Base-by-base conservation (phyloP, 1,139 yeast genomes). In the Komagataea norvegica region DNA sequence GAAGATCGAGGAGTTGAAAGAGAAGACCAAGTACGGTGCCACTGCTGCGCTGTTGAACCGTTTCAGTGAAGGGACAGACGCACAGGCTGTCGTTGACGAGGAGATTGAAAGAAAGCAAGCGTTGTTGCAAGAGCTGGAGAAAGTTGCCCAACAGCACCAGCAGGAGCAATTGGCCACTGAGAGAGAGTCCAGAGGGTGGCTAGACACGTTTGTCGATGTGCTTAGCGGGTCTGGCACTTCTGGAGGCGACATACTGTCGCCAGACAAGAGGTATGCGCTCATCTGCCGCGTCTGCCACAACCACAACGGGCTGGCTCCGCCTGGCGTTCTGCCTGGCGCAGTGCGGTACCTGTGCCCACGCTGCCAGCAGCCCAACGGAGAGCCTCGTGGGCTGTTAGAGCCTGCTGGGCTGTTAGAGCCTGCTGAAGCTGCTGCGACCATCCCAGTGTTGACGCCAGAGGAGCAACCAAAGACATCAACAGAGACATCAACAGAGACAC, bases 221-320 rank as follows among this genome's bases (percentile, higher is more conserved):
- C 59, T 87, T 18, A 67, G 84, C 11, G 95, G 95, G 3, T 76
- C 80, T 10, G 33, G 33, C 11, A 16, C 7, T 6, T 20, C 31
- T 16, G n/a, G 22, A n/a, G 30, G 36, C 9, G 89, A 83, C 52
- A 84, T 79, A 52, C 64, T 70, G 44, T 76, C 78, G 42, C 72
- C 87, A 0, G 68, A 76, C 38, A 65, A 66, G 41, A 62, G 95
- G 33, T 83, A 70, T 55, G 95, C 95, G 0, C 67, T 86, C 49
- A 82, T 86, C 15, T 86, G 95, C 55, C 48, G 55, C 20, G 64
- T 69, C 14, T 86, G 95, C 54, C 66, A 61, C 31, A 64, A 68
- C 20, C 95, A 86, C 59, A 86, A 86, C 54, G 95, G 95, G 1
- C 67, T 86, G 37, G 95, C 95, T 0, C 86, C 88, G 5, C 89